Percentiles rank a stretch among this genome's conserved stretches.
These are phyloP conservation scores for Arthrobotrys iridis DNA, from an alignment of 2,329 filamentous ascomycete genomes.

Conservation along the genomic window DNA sequence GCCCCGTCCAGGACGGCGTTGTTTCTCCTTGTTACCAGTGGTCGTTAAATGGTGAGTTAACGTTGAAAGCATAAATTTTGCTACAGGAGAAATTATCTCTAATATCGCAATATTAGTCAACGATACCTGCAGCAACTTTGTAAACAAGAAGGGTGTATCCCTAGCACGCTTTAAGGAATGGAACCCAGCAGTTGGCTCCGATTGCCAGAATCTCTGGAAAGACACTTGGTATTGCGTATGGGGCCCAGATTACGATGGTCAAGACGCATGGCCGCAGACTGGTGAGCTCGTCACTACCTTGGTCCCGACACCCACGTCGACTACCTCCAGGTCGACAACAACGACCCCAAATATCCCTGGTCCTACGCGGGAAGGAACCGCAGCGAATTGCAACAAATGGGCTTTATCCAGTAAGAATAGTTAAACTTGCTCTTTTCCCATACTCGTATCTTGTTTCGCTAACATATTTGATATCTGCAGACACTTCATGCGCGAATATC, in stretches of 20 bases:
- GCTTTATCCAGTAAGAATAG: constrained; percentile 31
- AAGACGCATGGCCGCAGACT: constrained; percentile 10
- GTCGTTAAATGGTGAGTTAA: constrained; percentile 21
- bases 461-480: constrained; percentile 22
- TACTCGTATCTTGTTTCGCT: background rate
- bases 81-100: constrained; percentile 11
- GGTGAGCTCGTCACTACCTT: constrained; percentile 8
- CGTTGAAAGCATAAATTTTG: background rate
- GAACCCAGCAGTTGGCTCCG: constrained; percentile 41
- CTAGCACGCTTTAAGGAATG: constrained; percentile 41
- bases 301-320: constrained; percentile 22
- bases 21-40: constrained; percentile 29
- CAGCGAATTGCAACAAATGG: constrained; percentile 40
- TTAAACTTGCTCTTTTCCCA: constrained; percentile 1
- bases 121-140: constrained; percentile 38
- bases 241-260: constrained; percentile 29
- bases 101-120: constrained; percentile 26
- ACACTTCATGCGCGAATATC: constrained; percentile 32
- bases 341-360: constrained; percentile 30
- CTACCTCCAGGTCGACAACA: constrained; percentile 25
- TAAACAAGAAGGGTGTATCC: constrained; percentile 28
- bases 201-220: constrained; percentile 39
- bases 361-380: constrained; percentile 33
- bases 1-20: constrained; percentile 31
- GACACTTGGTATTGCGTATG: constrained; percentile 34